Percentiles rank a stretch among this genome's conserved stretches.
phyloP scores from a whole-genome alignment of 306 rosid species.

The Hylodesmum podocarpum region DNA sequence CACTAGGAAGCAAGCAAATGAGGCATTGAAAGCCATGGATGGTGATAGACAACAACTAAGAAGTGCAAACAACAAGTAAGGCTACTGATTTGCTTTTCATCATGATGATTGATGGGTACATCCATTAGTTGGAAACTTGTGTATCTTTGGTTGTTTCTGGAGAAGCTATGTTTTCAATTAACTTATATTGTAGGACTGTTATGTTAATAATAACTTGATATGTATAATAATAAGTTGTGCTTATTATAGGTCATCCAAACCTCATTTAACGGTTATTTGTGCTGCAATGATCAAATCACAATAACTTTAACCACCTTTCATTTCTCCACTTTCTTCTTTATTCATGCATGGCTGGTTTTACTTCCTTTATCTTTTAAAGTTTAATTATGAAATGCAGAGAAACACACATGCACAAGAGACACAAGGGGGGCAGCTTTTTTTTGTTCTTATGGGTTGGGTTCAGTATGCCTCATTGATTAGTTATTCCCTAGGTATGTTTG shows the following conservation, averaged over 20 bases:
- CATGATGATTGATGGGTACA: constrained; percentile 18
- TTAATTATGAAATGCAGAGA: constrained; percentile 2
- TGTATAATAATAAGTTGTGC: background rate
- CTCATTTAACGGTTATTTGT: background rate
- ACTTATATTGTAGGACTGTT: background rate
- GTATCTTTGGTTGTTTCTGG: constrained; percentile 6
- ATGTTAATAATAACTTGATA: too few relatives aligned
- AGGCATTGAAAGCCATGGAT: constrained; percentile 94
- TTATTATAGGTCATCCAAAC: background rate
- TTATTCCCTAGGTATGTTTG: constrained; percentile 8
- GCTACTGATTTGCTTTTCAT: constrained; percentile 26
- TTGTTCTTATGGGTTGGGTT: background rate
- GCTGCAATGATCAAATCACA: constrained; percentile 1
- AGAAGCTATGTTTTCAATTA: constrained; percentile 29
- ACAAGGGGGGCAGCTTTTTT: background rate
- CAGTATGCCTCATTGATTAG: background rate
- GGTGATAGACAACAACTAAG: constrained; percentile 91
- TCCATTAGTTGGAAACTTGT: constrained; percentile 19
- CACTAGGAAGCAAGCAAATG: constrained; percentile 96
- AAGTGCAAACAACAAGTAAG: constrained; percentile 94
- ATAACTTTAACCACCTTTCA: background rate
- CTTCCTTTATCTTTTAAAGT: background rate
- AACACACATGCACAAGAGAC: background rate
- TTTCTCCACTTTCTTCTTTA: constrained; percentile 6
- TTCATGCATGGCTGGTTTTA: background rate